phyloP scores from a whole-genome alignment of 2,329 filamentous ascomycete species.

The Arthrobotrys pseudoclavata region DNA sequence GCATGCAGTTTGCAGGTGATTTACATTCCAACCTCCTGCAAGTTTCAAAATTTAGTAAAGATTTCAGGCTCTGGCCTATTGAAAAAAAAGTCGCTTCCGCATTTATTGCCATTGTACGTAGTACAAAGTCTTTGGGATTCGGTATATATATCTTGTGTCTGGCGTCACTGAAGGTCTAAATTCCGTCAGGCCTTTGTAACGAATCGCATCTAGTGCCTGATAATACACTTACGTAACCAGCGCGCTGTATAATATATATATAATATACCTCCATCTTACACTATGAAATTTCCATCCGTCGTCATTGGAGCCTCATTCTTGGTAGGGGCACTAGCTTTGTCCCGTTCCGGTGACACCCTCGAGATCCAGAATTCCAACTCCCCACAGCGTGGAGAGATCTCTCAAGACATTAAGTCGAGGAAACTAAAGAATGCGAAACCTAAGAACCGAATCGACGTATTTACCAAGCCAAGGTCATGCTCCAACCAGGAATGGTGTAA shows the following conservation, averaged over 20 bases:
- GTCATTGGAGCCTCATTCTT: slow-evolving; percentile 8
- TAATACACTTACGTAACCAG: neutral
- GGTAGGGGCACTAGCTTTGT: slow-evolving; percentile 1
- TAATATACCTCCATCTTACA: neutral
- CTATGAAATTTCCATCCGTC: slow-evolving; percentile 10
- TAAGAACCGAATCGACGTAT: slow-evolving; percentile 4
- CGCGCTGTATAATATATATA: neutral
- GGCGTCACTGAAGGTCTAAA: neutral
- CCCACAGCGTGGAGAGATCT: neutral
- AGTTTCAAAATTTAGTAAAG: neutral
- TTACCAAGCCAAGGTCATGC: slow-evolving; percentile 15
- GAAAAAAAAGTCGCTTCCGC: neutral
- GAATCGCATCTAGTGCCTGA: neutral
- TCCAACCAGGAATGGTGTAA: slow-evolving; percentile 4
- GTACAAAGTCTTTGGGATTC: neutral
- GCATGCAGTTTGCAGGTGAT: neutral
- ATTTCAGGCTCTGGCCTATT: neutral
- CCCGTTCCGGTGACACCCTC: slow-evolving; percentile 13
- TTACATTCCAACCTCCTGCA: slow-evolving; percentile 17
- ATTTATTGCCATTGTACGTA: neutral
- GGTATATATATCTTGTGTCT: slow-evolving; percentile 5
- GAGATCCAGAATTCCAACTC: slow-evolving; percentile 10
- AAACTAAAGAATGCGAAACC: neutral
- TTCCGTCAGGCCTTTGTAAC: neutral
- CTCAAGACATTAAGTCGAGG: neutral